These are phyloP conservation scores for Phytophthora podocarpi DNA, from an alignment of 352 stramenopile genomes.

Conservation along the genomic window DNA sequence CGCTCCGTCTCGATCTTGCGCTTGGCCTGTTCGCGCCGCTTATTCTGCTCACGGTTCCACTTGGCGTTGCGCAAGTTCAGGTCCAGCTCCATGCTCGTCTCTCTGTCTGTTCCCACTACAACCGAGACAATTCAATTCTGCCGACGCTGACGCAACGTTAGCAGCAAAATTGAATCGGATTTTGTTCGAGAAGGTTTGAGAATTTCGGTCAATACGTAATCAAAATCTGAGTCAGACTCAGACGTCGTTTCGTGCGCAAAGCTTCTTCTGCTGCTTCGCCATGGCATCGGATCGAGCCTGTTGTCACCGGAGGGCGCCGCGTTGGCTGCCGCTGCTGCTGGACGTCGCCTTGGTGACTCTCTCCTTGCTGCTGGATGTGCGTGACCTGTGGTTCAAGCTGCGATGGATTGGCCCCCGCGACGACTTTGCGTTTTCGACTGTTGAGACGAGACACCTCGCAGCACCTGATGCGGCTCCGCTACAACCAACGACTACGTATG, in stretches of 20 bases:
- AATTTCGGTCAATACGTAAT: conserved; percentile 23
- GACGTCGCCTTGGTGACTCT: conserved; percentile 38
- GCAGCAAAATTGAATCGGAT: no score
- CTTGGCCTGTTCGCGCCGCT: conserved; percentile 61
- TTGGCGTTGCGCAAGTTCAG: conserved; percentile 70
- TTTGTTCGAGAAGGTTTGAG: conserved; percentile 8
- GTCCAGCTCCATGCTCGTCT: conserved; percentile 64
- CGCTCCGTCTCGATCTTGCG: conserved; percentile 59
- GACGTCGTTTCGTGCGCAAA: conserved; percentile 26
- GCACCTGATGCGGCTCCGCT: conserved; percentile 4
- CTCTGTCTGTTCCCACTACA: not conserved
- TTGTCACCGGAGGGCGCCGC: conserved; percentile 1
- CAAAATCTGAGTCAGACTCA: no score
- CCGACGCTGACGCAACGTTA: conserved; percentile 3
- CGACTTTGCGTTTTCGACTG: conserved; percentile 43
- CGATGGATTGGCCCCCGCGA: conserved; percentile 51
- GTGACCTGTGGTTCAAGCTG: conserved; percentile 68
- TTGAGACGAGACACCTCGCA: conserved; percentile 32
- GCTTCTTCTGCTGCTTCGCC: no score
- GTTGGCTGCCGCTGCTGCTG: conserved; percentile 28
- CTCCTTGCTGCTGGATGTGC: conserved; percentile 47
- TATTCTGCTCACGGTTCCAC: conserved; percentile 71
- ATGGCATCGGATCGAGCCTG: conserved; percentile 5
- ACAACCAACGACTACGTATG: conserved; percentile 7
- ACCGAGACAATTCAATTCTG: conserved; percentile 9